phyloP scores from a whole-genome alignment of 768 basidiomycete species.

The Auricularia heimuer region DNA sequence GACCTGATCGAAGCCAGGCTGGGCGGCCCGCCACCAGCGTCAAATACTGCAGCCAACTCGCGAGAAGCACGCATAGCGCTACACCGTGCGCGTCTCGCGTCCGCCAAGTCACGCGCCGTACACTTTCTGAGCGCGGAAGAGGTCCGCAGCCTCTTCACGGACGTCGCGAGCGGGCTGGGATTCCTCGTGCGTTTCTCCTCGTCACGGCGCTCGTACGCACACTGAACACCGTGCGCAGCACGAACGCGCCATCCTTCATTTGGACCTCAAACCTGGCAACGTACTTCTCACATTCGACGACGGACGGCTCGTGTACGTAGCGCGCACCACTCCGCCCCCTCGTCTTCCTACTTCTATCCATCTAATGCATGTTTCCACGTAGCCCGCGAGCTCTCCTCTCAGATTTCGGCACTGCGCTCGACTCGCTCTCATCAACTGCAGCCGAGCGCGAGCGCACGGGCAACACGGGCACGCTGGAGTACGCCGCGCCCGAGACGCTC shows the following conservation, averaged over 20 bases:
- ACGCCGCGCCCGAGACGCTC: conserved; percentile 81
- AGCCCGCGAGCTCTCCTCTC: conserved; percentile 92
- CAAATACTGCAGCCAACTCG: conserved; percentile 27
- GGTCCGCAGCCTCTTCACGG: conserved; percentile 67
- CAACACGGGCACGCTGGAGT: conserved; percentile 94
- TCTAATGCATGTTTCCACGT: background rate
- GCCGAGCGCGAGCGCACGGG: conserved; percentile 61
- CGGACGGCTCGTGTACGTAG: conserved; percentile 60
- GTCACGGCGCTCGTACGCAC: background rate
- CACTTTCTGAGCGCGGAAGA: conserved; percentile 82
- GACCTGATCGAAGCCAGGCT: conserved; percentile 77
- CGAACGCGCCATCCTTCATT: conserved; percentile 75
- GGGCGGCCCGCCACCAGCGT: conserved; percentile 25
- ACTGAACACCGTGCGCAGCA: conserved; percentile 37
- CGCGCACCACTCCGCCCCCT: background rate
- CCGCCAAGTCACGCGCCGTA: conserved; percentile 39
- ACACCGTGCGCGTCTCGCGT: conserved; percentile 5
- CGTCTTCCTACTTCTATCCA: conserved; percentile 4
- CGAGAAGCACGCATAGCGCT: conserved; percentile 53
- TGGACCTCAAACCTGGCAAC: conserved; percentile 91
- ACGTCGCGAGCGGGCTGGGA: conserved; percentile 76
- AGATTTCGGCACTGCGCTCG: conserved; percentile 91
- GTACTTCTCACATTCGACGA: conserved; percentile 90
- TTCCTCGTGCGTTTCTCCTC: conserved; percentile 57
- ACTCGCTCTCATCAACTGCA: conserved; percentile 53